A percentile compares a stretch with the other conserved stretches of the same genome.
Conservation (phyloP, 2,329 filamentous ascomycete genomes). For the Colletotrichum lindemuthianum region DNA sequence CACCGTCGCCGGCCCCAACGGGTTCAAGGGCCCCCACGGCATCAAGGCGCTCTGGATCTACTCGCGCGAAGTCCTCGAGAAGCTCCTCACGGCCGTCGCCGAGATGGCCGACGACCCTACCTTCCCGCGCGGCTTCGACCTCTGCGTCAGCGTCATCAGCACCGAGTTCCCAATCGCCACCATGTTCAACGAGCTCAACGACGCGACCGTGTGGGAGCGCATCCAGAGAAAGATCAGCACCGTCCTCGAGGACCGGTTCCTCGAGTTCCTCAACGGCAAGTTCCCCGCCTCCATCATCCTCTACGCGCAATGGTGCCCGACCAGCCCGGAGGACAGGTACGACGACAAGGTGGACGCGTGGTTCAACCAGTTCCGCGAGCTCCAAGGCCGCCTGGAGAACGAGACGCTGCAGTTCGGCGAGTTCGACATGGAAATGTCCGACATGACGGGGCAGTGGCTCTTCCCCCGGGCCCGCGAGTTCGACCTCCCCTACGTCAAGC, state of each 20-base stretch:
- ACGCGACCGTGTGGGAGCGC: slow-evolving; percentile 35
- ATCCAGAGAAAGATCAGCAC: slow-evolving; percentile 48
- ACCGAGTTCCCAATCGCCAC: slow-evolving; percentile 49
- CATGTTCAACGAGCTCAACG: slow-evolving; percentile 48
- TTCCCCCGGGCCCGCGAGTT: slow-evolving; percentile 58
- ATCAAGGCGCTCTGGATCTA: slow-evolving; percentile 56
- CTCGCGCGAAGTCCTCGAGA: slow-evolving; percentile 47
- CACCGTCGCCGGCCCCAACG: slow-evolving; percentile 12
- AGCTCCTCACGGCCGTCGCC: slow-evolving; percentile 51
- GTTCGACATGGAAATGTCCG: slow-evolving; percentile 54
- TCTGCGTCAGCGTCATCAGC: slow-evolving; percentile 58
- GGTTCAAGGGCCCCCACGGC: slow-evolving; percentile 49
- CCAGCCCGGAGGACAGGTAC: slow-evolving; percentile 47
- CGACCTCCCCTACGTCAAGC: slow-evolving; percentile 59
- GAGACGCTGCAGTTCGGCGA: slow-evolving; percentile 44
- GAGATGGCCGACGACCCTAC: slow-evolving; percentile 55
- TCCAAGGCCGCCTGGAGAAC: slow-evolving; percentile 40
- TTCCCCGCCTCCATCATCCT: slow-evolving; percentile 55
- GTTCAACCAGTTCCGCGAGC: slow-evolving; percentile 45
- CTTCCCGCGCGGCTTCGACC: slow-evolving; percentile 57
- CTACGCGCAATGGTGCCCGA: slow-evolving; percentile 60
- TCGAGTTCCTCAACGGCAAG: slow-evolving; percentile 46
- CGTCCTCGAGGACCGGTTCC: slow-evolving; percentile 49
- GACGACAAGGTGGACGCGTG: slow-evolving; percentile 46
- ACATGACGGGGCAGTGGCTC: slow-evolving; percentile 56